phyloP scores from a whole-genome alignment of 2,329 filamentous ascomycete species.

The Fusarium protoensiforme region DNA sequence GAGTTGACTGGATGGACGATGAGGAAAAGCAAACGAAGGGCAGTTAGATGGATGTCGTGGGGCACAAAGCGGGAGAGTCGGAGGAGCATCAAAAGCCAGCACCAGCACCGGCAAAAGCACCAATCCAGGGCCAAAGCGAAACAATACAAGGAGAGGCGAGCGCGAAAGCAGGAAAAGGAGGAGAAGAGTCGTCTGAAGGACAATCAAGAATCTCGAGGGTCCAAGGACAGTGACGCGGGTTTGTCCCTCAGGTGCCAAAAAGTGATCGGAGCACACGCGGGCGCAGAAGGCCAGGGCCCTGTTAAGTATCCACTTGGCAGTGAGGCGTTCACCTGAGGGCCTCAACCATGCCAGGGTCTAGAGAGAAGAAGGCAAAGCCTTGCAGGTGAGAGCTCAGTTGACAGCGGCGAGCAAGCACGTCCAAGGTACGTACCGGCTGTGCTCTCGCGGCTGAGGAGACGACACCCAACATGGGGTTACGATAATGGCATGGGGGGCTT shows the following conservation, averaged over 20 bases:
- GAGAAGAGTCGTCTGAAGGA: conserved; percentile 24
- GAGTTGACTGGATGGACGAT: conserved; percentile 3
- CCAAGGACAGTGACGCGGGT: conserved; percentile 34
- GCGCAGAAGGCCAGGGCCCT: conserved; percentile 37
- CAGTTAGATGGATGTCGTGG: conserved; percentile 6
- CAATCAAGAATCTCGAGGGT: conserved; percentile 29
- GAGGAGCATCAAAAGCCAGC: conserved; percentile 30
- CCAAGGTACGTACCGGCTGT: conserved; percentile 21
- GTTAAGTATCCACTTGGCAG: conserved; percentile 38
- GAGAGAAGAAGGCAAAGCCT: conserved; percentile 33
- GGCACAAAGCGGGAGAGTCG: conserved; percentile 9
- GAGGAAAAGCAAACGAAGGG: conserved; percentile 3
- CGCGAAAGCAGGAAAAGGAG: conserved; percentile 24
- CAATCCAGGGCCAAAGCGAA: conserved; percentile 31
- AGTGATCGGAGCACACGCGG: conserved; percentile 42
- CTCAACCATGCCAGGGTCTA: conserved; percentile 33
- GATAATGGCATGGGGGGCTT: conserved; percentile 26
- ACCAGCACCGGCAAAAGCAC: conserved; percentile 40
- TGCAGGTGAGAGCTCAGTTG: conserved; percentile 29
- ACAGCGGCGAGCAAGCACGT: conserved; percentile 32
- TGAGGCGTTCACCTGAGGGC: conserved; percentile 34
- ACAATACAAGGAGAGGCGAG: conserved; percentile 14
- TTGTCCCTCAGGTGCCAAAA: conserved; percentile 28
- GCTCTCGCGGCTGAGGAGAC: conserved; percentile 13
- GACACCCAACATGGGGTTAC: conserved; percentile 24